Evolutionary conservation across 2,329 filamentous ascomycete species (phyloP).

Genomic region (Cladosporium austrohemisphaericum): DNA sequence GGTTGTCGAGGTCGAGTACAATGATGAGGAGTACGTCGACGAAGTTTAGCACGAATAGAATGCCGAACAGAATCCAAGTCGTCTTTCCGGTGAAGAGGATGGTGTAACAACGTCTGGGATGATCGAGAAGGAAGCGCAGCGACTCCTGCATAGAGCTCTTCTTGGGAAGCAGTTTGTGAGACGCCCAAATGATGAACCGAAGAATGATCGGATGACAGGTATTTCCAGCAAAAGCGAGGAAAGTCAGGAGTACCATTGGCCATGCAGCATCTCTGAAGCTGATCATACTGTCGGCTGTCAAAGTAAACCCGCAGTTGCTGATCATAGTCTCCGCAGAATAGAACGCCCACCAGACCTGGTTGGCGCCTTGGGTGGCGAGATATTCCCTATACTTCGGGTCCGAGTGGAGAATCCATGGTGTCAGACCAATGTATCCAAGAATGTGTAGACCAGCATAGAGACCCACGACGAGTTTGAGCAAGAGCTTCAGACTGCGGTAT

Average conservation of each 20-base stretch:
- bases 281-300: constrained; percentile 73
- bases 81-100: constrained; percentile 56
- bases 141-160: constrained; percentile 25
- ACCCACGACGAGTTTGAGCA: constrained; percentile 68
- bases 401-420: constrained; percentile 72
- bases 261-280: constrained; percentile 16
- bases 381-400: constrained; percentile 59
- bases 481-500: constrained; percentile 81
- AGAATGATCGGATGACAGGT: constrained; percentile 64
- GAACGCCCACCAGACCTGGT: constrained; percentile 78
- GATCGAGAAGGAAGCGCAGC: constrained; percentile 35
- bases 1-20: constrained; percentile 17
- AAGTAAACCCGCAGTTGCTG: constrained; percentile 75
- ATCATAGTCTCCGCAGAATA: constrained; percentile 83
- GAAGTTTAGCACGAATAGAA: constrained; percentile 13
- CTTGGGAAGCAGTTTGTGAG: constrained; percentile 33
- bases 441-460: constrained; percentile 82
- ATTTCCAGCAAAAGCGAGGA: constrained; percentile 54
- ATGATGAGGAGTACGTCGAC: constrained; percentile 27
- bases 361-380: constrained; percentile 28
- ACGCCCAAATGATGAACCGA: constrained; percentile 56
- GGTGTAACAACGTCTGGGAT: constrained; percentile 55
- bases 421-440: constrained; percentile 65
- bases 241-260: constrained; percentile 11
- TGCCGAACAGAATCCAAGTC: constrained; percentile 16